Evolutionary conservation across 768 basidiomycete species (phyloP), one percentile per base, ranked within the genome.

Genomic region (Roridomyces roridus): DNA sequence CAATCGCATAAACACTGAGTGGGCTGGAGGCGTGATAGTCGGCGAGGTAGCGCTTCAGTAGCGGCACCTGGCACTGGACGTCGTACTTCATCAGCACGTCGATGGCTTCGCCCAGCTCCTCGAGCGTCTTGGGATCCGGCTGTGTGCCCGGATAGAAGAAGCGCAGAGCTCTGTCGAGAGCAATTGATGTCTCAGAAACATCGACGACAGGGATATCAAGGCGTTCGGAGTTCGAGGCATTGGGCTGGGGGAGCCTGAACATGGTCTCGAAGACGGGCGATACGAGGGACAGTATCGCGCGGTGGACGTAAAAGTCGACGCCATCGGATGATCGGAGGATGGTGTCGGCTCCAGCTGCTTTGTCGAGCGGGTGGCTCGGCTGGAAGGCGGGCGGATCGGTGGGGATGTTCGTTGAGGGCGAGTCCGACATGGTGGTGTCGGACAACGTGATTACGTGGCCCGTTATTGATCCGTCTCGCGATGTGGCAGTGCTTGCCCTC

Each of bases 251-350:
- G 4, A 66, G 34, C 7, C 42, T 17, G 45, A 68, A 65, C 68
- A 69, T 67, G 40, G 55, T 51, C 35, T 48, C 46, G 46, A 68
- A 69, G 11, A 68, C 51, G 29, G 68, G 57, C 17, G 67, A 67
- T 0, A 63, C 65, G 21, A 65, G 52, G 17, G 65, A 46, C 9
- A 69, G 55, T 14, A 65, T 65, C 31, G 24, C 35, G 10, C 55
- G 58, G 43, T 59, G 61, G 18, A 67, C 59, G 40, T 47, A 48
- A 48, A 67, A 62, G 26, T 57, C 53, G 18, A 59, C 47, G 12
- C 62, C 59, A 51, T 69, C 67, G 10, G 49, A 46, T 17, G 68
- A 57, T 21, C 55, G 62, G 21, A 68, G 50, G 35, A 64, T 57
- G n/a, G 55, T 34, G 40, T 68, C 67, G 12, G 58, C 52, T 3